Percentiles rank a stretch among this genome's conserved stretches.
phyloP scores from a whole-genome alignment of 129 eudicot species.

The Cynara cardunculus region DNA sequence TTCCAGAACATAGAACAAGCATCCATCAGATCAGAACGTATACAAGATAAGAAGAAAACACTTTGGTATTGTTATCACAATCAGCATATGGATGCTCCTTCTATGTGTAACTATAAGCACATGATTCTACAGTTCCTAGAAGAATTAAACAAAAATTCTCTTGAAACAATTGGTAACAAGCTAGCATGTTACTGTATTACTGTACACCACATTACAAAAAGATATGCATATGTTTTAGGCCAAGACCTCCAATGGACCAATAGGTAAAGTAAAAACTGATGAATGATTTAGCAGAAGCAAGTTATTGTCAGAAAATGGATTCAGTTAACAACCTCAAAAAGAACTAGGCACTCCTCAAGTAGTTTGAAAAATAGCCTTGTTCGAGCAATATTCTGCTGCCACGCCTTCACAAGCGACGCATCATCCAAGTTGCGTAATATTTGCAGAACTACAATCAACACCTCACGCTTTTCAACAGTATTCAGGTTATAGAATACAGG shows the following conservation, averaged over 20 bases:
- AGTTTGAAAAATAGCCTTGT: conserved; percentile 92
- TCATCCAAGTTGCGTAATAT: conserved; percentile 94
- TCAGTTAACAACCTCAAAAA: conserved; percentile 66
- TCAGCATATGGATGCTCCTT: neutral
- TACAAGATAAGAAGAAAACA: too few relatives aligned
- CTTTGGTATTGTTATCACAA: too few relatives aligned
- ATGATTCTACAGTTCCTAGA: too few relatives aligned
- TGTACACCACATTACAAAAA: neutral
- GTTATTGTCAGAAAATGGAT: neutral
- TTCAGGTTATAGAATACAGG: conserved; percentile 95
- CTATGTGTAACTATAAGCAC: neutral
- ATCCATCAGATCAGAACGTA: too few relatives aligned
- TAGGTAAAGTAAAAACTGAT: neutral
- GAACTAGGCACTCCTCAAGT: conserved; percentile 83
- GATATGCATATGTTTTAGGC: neutral
- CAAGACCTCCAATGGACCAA: neutral
- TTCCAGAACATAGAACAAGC: too few relatives aligned
- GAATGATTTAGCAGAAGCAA: neutral
- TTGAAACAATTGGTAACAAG: neutral
- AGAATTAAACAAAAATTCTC: too few relatives aligned
- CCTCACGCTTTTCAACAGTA: conserved; percentile 93
- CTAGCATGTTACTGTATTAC: neutral
- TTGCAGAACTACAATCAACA: conserved; percentile 83
- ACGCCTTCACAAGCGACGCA: conserved; percentile 83
- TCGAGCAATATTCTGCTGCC: conserved; percentile 97